Percentiles rank a stretch among this genome's conserved stretches.
phyloP scores from a whole-genome alignment of 768 basidiomycete species.

The Pleurotus citrinopileatus region DNA sequence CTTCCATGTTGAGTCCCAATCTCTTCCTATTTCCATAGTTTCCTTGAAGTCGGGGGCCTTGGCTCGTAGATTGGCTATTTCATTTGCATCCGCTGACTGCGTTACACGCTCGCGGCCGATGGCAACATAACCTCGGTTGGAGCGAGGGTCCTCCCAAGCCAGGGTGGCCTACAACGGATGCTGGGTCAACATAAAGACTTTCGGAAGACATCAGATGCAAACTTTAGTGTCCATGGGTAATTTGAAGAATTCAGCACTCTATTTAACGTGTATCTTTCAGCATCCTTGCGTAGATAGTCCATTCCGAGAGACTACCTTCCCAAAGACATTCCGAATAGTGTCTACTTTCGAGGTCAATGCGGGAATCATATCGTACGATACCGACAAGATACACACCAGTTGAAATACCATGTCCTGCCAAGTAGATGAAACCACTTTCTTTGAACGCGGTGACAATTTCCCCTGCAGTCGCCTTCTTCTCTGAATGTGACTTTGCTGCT shows the following conservation, averaged over 20 bases:
- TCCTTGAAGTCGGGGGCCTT: constrained; percentile 83
- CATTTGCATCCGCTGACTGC: constrained; percentile 62
- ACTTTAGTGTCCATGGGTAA: constrained; percentile 65
- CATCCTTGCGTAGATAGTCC: neutral
- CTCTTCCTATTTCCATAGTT: constrained; percentile 85
- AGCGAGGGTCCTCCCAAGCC: constrained; percentile 82
- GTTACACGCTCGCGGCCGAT: constrained; percentile 83
- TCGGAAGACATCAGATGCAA: constrained; percentile 3
- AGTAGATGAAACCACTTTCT: constrained; percentile 77
- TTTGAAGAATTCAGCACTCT: constrained; percentile 79
- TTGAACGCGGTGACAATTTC: constrained; percentile 78
- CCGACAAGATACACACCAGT: constrained; percentile 25
- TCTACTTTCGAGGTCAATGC: constrained; percentile 19
- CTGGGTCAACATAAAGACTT: too few species aligned
- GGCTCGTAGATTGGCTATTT: constrained; percentile 71
- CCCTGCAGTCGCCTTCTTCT: constrained; percentile 61
- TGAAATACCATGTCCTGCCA: constrained; percentile 71
- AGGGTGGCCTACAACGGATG: too few species aligned
- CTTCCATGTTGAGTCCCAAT: constrained; percentile 74
- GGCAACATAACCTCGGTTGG: constrained; percentile 82
- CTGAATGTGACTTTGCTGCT: constrained; percentile 40
- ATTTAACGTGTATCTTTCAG: neutral
- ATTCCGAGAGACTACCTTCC: constrained; percentile 43
- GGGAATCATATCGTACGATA: neutral
- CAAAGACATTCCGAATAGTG: constrained; percentile 58